These are phyloP conservation scores for Naganishia randhawae DNA, from an alignment of 768 basidiomycete genomes.

Conservation along the genomic window DNA sequence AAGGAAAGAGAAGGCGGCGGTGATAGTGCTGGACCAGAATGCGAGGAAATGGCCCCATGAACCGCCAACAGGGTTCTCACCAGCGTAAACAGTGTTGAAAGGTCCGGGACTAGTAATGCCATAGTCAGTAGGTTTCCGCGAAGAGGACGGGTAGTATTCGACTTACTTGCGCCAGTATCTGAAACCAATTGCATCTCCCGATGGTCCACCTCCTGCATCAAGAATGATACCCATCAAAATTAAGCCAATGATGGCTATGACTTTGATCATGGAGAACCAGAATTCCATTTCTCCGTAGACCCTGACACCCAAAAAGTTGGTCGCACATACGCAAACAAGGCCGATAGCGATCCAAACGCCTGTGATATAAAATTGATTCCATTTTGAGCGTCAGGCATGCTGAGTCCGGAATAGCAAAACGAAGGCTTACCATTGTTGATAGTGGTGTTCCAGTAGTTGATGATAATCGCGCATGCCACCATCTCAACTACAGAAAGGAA, in stretches of 20 bases:
- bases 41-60: constrained; percentile 41
- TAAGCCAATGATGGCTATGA: constrained; percentile 53
- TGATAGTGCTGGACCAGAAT: constrained; percentile 48
- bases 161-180: constrained; percentile 36
- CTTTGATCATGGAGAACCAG: constrained; percentile 56
- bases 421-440: constrained; percentile 36
- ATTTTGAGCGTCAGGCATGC: background rate
- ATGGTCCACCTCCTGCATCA: constrained; percentile 48
- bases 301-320: constrained; percentile 53
- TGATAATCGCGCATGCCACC: constrained; percentile 43
- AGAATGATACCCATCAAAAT: constrained; percentile 50
- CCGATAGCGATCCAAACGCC: constrained; percentile 52
- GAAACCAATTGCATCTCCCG: constrained; percentile 47
- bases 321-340: constrained; percentile 42
- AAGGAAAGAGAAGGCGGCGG: constrained; percentile 41
- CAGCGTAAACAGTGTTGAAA: constrained; percentile 43
- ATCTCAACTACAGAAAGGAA: constrained; percentile 32
- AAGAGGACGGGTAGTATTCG: background rate
- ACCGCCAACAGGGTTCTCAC: constrained; percentile 36
- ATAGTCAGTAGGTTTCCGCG: background rate
- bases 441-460: constrained; percentile 53
- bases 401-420: background rate
- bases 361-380: constrained; percentile 31
- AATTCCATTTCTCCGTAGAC: constrained; percentile 59
- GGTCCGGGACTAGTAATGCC: constrained; percentile 38